phyloP scores from a whole-genome alignment of 2,329 filamentous ascomycete species.

The Aspergillus versicolor region DNA sequence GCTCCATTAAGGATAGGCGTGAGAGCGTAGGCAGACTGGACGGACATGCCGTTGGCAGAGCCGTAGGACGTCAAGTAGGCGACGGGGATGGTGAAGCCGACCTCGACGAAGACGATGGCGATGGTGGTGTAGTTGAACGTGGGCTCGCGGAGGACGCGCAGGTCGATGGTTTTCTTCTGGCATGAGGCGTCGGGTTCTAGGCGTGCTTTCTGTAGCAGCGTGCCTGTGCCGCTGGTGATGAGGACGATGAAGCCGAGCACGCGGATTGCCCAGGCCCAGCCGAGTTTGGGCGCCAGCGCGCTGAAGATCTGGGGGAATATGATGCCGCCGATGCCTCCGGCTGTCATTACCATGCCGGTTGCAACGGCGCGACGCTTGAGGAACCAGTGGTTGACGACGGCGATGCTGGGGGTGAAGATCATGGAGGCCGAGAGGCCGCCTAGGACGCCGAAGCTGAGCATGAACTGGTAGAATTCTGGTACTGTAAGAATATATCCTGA shows the following conservation, averaged over 20 bases:
- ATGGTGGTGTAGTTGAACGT: slow-evolving; percentile 18
- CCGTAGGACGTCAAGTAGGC: slow-evolving; percentile 28
- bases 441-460: slow-evolving; percentile 41
- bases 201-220: slow-evolving; percentile 14
- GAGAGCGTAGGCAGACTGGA: slow-evolving; percentile 24
- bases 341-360: slow-evolving; percentile 35
- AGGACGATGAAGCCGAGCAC: slow-evolving; percentile 37
- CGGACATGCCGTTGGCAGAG: slow-evolving; percentile 3
- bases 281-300: slow-evolving; percentile 26
- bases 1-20: slow-evolving; percentile 27
- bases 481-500: background rate
- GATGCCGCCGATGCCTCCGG: slow-evolving; percentile 32
- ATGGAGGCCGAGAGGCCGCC: slow-evolving; percentile 40
- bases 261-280: slow-evolving; percentile 37
- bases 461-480: slow-evolving; percentile 42
- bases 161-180: slow-evolving; percentile 17
- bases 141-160: slow-evolving; percentile 20
- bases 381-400: slow-evolving; percentile 34
- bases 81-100: slow-evolving; percentile 27
- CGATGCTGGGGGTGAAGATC: slow-evolving; percentile 33
- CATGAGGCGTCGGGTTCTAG: slow-evolving; percentile 12
- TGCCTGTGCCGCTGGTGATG: slow-evolving; percentile 28
- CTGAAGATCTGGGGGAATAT: slow-evolving; percentile 34
- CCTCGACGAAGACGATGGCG: slow-evolving; percentile 26
- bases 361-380: slow-evolving; percentile 32